A percentile compares a stretch with the other conserved stretches of the same genome.
phyloP scores from a whole-genome alignment of 192 early-diverging fungal species.

The Borealophlyctis nickersoniae region DNA sequence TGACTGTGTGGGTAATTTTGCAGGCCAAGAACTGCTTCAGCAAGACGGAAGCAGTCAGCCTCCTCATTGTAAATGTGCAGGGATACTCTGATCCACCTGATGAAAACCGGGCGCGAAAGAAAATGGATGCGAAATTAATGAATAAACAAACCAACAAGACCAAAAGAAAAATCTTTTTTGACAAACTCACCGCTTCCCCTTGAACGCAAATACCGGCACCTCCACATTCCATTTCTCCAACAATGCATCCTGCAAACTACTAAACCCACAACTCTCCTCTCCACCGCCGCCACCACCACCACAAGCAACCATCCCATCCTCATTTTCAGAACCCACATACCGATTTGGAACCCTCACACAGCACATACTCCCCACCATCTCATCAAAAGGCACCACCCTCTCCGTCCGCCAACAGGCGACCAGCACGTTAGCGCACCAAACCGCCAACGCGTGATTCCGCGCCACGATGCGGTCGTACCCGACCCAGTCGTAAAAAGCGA shows the following conservation, averaged over 20 bases:
- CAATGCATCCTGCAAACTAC: slow-evolving; percentile 30
- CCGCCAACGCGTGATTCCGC: slow-evolving; percentile 31
- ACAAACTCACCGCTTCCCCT: slow-evolving; percentile 18
- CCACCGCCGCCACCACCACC: no score
- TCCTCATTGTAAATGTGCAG: slow-evolving; percentile 40
- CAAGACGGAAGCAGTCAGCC: slow-evolving; percentile 24
- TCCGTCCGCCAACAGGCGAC: slow-evolving; percentile 29
- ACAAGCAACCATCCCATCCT: no score
- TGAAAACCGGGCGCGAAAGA: no score
- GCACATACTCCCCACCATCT: slow-evolving; percentile 27
- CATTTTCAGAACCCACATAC: background rate
- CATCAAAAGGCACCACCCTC: slow-evolving; percentile 9
- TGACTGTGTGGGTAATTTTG: slow-evolving; percentile 36
- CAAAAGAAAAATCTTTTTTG: no score
- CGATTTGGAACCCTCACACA: slow-evolving; percentile 17
- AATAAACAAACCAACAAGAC: no score
- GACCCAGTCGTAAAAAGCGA: slow-evolving; percentile 22
- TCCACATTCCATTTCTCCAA: slow-evolving; percentile 23
- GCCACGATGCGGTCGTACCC: slow-evolving; percentile 9
- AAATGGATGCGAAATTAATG: no score
- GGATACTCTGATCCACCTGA: no score
- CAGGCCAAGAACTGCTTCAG: slow-evolving; percentile 21
- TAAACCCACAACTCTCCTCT: slow-evolving; percentile 8
- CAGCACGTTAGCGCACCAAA: slow-evolving; percentile 24
- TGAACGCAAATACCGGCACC: slow-evolving; percentile 40